Percentiles rank a stretch among this genome's conserved stretches.
Conservation (phyloP, 1,139 yeast genomes). For the Magnusiomyces suaveolens region DNA sequence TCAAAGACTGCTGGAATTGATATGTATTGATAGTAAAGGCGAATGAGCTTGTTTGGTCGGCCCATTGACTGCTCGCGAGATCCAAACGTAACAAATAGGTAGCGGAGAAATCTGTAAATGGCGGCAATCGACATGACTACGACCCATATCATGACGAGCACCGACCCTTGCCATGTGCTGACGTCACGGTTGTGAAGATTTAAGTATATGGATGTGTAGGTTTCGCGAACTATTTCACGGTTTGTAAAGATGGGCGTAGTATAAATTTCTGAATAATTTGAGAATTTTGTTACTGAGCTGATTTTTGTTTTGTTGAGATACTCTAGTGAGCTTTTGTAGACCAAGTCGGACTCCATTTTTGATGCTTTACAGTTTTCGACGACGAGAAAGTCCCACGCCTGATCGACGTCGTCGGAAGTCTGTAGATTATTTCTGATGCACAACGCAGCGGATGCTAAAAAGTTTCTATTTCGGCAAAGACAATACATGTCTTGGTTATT, state of each 20-base stretch:
- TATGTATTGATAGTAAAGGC: slow-evolving; percentile 23
- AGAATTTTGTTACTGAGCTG: slow-evolving; percentile 12
- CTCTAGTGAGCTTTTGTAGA: slow-evolving; percentile 19
- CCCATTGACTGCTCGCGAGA: slow-evolving; percentile 22
- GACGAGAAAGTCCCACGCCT: slow-evolving; percentile 30
- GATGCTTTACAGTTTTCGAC: slow-evolving; percentile 20
- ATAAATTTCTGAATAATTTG: slow-evolving; percentile 8
- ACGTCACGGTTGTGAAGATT: slow-evolving; percentile 26
- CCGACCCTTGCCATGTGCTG: slow-evolving; percentile 30
- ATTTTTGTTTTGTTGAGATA: slow-evolving; percentile 15
- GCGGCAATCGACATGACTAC: slow-evolving; percentile 23
- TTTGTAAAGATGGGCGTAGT: slow-evolving; percentile 9
- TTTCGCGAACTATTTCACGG: slow-evolving; percentile 6
- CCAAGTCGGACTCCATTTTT: slow-evolving; percentile 19
- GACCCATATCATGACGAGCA: slow-evolving; percentile 31
- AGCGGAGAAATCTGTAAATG: slow-evolving; percentile 17
- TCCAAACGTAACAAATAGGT: slow-evolving; percentile 22
- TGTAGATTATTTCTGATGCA: slow-evolving; percentile 19
- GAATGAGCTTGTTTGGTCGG: slow-evolving; percentile 19
- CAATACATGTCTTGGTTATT: slow-evolving; percentile 26
- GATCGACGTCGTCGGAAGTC: slow-evolving; percentile 6
- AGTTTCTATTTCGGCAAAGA: slow-evolving; percentile 27
- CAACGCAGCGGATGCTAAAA: slow-evolving; percentile 28
- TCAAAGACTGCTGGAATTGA: slow-evolving; percentile 31
- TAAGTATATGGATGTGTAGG: slow-evolving; percentile 18